Evolutionary conservation across 106 monocot genomes (phyloP).

Genomic region (Phalaenopsis aphrodite): DNA sequence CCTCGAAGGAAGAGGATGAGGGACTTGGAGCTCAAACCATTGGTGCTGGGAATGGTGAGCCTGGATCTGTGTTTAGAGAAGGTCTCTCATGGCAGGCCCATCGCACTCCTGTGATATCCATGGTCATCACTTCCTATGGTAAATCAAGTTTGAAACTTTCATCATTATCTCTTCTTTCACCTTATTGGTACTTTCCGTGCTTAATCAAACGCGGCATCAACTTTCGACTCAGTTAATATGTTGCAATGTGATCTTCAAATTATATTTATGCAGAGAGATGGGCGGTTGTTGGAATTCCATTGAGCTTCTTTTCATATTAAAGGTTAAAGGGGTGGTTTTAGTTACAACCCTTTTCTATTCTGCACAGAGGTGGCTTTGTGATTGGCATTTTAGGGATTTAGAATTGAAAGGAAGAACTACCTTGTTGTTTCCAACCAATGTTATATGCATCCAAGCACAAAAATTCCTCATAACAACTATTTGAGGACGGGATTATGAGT

Average conservation of each 20-base stretch:
- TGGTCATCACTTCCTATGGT: conserved; percentile 32
- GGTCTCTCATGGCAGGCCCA: conserved; percentile 36
- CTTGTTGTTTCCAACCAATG: neutral
- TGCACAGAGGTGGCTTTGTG: neutral
- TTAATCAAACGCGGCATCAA: neutral
- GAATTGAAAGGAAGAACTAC: neutral
- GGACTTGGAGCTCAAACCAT: neutral
- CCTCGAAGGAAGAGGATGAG: neutral
- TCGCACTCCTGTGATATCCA: conserved; percentile 21
- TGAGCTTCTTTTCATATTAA: neutral
- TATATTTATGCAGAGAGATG: neutral
- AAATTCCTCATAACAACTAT: neutral
- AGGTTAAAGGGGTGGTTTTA: neutral
- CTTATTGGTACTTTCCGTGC: neutral
- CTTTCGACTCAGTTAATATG: neutral
- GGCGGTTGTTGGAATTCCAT: neutral
- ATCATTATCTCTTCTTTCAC: neutral
- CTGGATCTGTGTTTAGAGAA: conserved; percentile 18
- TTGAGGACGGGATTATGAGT: neutral
- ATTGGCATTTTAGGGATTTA: neutral
- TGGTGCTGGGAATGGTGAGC: conserved; percentile 7
- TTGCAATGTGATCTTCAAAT: neutral
- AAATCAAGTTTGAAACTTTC: neutral
- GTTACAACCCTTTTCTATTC: neutral
- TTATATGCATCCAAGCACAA: no score